Conservation (phyloP, 805 yeast species). For the Wickerhamomyces alni region DNA sequence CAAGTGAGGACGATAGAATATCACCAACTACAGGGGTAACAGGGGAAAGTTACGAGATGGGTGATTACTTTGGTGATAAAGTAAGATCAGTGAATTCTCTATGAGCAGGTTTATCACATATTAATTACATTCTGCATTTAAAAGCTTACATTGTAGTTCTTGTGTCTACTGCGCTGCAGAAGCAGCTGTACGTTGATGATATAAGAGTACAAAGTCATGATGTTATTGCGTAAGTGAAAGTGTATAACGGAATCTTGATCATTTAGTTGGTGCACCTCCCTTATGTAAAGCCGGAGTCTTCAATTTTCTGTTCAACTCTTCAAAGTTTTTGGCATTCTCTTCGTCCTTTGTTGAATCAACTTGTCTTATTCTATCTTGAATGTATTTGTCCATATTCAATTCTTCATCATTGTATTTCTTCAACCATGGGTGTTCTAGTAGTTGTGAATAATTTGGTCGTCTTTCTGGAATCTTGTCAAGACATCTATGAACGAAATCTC, state of each 20-base stretch:
- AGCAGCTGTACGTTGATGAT: no score
- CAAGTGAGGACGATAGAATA: no score
- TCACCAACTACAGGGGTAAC: neutral
- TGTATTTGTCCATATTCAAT: conserved; percentile 30
- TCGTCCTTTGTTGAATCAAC: conserved; percentile 15
- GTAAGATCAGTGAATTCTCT: neutral
- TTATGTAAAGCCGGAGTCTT: conserved; percentile 27
- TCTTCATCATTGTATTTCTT: conserved; percentile 39
- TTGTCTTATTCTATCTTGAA: conserved; percentile 29
- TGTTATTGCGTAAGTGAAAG: no score
- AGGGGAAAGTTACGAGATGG: conserved; percentile 3
- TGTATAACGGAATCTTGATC: neutral
- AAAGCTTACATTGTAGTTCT: no score
- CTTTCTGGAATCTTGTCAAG: conserved; percentile 73
- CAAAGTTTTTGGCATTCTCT: conserved; percentile 15
- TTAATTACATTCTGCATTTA: no score
- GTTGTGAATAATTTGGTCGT: conserved; percentile 74
- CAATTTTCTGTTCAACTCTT: conserved; percentile 20
- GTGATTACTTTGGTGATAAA: neutral
- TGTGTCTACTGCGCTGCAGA: no score
- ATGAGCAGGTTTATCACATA: no score
- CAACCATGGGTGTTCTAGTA: conserved; percentile 84
- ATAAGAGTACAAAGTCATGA: no score
- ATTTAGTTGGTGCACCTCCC: conserved; percentile 19
- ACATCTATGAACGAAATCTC: conserved; percentile 71